phyloP scores from a whole-genome alignment of 768 basidiomycete species.

The Candolleomyces aberdarensis region DNA sequence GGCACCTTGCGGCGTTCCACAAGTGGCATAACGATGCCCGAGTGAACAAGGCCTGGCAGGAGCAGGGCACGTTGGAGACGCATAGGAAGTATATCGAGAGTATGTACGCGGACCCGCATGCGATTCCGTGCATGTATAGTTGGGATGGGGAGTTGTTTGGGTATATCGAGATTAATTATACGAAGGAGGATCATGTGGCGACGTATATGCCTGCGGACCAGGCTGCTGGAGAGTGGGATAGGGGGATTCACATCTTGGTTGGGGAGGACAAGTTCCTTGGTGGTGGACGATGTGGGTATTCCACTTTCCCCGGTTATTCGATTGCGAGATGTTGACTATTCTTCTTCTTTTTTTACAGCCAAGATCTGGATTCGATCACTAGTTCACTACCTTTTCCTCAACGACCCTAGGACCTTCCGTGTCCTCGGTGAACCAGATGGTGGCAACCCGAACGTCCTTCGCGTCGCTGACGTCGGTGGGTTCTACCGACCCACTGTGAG shows the following conservation, averaged over 20 bases:
- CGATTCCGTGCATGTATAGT: constrained; percentile 40
- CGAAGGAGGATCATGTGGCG: constrained; percentile 39
- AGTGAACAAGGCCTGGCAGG: constrained; percentile 44
- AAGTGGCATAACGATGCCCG: constrained; percentile 50
- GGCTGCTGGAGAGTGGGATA: constrained; percentile 25
- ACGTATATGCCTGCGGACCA: constrained; percentile 23
- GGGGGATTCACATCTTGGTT: constrained; percentile 42
- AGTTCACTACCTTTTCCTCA: constrained; percentile 41
- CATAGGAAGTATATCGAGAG: constrained; percentile 38
- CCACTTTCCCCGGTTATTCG: neutral
- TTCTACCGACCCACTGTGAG: constrained; percentile 25
- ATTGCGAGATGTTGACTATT: neutral
- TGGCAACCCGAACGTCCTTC: constrained; percentile 23
- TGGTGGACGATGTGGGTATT: constrained; percentile 33
- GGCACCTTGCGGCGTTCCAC: constrained; percentile 43
- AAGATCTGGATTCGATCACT: constrained; percentile 36
- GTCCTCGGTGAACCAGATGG: constrained; percentile 42
- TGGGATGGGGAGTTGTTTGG: constrained; percentile 46
- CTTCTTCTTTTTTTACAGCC: neutral
- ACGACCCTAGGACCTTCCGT: constrained; percentile 37
- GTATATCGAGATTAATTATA: constrained; percentile 43
- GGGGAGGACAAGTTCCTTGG: constrained; percentile 48
- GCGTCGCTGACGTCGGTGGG: constrained; percentile 18
- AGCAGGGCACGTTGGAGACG: constrained; percentile 39
- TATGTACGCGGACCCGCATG: constrained; percentile 34